Evolutionary conservation across 2,329 filamentous ascomycete genomes (phyloP).

Genomic region (Rhinocladiella similis): DNA sequence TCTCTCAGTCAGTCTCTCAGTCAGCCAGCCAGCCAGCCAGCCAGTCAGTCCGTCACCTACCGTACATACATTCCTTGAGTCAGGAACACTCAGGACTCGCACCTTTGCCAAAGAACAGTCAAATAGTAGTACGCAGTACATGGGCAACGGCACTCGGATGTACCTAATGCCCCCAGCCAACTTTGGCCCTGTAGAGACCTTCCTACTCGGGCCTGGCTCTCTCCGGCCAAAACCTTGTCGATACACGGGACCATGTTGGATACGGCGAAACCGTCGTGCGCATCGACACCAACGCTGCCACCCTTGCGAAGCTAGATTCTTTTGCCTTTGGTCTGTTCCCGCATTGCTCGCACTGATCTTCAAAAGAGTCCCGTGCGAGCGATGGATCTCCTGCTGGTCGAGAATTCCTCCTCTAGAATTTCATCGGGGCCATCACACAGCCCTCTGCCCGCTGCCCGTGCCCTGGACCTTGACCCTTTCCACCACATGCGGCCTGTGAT

Average conservation of each 20-base stretch:
- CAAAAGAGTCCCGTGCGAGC: background rate
- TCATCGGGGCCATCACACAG: background rate
- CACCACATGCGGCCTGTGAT: background rate
- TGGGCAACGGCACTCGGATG: too few species aligned
- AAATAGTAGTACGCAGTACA: too few species aligned
- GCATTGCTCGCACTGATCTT: background rate
- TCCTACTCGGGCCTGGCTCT: background rate
- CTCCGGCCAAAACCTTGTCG: background rate
- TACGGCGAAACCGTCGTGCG: slow-evolving; percentile 5
- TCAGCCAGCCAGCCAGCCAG: too few species aligned
- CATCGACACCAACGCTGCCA: slow-evolving; percentile 3
- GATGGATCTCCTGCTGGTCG: too few species aligned
- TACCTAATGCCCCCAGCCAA: background rate
- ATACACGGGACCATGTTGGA: background rate
- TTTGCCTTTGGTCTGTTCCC: background rate
- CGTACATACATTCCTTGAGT: too few species aligned
- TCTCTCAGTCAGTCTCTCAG: too few species aligned
- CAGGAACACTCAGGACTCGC: too few species aligned
- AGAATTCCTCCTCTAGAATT: background rate
- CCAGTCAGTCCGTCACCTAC: too few species aligned
- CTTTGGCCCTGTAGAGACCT: background rate
- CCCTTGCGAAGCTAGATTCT: background rate
- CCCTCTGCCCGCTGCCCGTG: too few species aligned
- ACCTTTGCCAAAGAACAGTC: too few species aligned
- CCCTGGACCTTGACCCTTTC: background rate